phyloP scores from a whole-genome alignment of 352 stramenopile species.

The Thraustochytrium sp. region DNA sequence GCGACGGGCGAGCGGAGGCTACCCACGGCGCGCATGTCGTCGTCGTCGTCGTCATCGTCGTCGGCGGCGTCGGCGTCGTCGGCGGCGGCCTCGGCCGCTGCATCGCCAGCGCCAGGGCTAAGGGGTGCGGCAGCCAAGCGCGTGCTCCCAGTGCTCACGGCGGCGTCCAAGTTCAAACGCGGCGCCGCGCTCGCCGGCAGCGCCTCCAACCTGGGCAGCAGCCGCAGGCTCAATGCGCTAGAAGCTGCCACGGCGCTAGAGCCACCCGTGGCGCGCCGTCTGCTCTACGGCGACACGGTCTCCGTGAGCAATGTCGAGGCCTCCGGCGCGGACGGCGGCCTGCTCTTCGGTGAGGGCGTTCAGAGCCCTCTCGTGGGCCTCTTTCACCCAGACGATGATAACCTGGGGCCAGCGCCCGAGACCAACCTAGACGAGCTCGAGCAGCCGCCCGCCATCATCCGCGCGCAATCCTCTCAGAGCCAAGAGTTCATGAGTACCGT shows the following conservation, averaged over 20 bases:
- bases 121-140: neutral
- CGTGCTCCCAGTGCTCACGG: neutral
- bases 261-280: neutral
- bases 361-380: neutral
- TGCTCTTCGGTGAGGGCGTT: neutral
- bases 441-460: neutral
- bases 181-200: neutral
- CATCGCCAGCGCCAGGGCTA: neutral
- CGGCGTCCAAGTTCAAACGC: conserved; percentile 16
- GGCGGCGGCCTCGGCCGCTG: neutral
- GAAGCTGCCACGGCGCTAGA: neutral
- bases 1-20: no score
- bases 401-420: neutral
- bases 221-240: neutral
- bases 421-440: neutral
- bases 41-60: neutral
- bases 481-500: neutral
- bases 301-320: neutral
- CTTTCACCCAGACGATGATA: neutral
- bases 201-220: neutral
- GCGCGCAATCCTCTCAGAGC: no score
- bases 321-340: neutral
- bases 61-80: neutral
- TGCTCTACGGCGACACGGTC: conserved; percentile 1
- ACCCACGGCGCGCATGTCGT: no score